Evolutionary conservation across 2,329 filamentous ascomycete species (phyloP).

Genomic region (Fusarium chaquense): DNA sequence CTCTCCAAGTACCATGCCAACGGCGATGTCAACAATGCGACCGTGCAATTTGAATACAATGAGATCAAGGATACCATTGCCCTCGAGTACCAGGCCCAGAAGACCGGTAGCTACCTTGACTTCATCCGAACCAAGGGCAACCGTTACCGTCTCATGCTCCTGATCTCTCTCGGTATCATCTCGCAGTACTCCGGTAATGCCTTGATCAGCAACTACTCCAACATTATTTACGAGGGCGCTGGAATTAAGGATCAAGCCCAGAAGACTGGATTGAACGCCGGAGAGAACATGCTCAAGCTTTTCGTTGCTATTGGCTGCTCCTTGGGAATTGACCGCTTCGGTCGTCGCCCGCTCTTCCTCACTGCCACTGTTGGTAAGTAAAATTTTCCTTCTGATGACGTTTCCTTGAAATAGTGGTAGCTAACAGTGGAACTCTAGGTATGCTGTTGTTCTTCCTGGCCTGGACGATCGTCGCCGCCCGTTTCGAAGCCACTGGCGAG

Average conservation of each 20-base stretch:
- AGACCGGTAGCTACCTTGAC: slow-evolving; percentile 67
- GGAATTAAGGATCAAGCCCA: slow-evolving; percentile 69
- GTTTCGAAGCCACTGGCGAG: slow-evolving; percentile 16
- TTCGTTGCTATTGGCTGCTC: slow-evolving; percentile 23
- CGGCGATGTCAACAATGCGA: slow-evolving; percentile 67
- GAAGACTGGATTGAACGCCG: slow-evolving; percentile 52
- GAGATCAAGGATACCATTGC: slow-evolving; percentile 74
- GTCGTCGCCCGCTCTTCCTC: slow-evolving; percentile 67
- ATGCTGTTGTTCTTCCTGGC: slow-evolving; percentile 51
- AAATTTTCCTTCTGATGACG: accelerated
- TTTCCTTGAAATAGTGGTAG: accelerated
- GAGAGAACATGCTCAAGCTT: slow-evolving; percentile 30
- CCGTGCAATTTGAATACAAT: slow-evolving; percentile 73
- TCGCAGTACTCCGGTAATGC: slow-evolving; percentile 77
- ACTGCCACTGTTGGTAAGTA: slow-evolving; percentile 52
- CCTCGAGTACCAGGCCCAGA: slow-evolving; percentile 54
- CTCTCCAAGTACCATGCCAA: slow-evolving; percentile 74
- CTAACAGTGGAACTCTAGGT: slow-evolving; percentile 43
- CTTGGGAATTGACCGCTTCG: slow-evolving; percentile 47
- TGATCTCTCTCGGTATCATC: slow-evolving; percentile 73
- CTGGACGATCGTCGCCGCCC: slow-evolving; percentile 24
- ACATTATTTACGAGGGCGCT: slow-evolving; percentile 70
- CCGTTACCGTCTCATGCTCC: slow-evolving; percentile 71
- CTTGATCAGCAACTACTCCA: slow-evolving; percentile 75
- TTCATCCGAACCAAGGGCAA: slow-evolving; percentile 73